Conservation (phyloP, 2,329 filamentous ascomycete genomes). For the Parastagonospora nodorum region DNA sequence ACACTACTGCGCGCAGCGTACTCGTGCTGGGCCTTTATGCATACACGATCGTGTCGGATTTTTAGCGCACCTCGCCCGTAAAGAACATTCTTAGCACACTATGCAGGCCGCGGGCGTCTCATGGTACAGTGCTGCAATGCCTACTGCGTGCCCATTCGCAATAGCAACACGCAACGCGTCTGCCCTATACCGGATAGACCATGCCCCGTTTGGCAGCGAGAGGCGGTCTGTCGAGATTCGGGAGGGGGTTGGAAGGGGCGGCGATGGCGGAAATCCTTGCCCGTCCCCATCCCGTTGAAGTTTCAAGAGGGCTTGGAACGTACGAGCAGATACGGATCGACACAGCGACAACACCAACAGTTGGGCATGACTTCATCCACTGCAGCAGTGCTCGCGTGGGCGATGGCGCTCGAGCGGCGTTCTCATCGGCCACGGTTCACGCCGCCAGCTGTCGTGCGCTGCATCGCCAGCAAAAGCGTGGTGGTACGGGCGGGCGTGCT, state of each 20-base stretch:
- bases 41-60: background rate
- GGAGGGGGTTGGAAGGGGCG: constrained; percentile 20
- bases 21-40: background rate
- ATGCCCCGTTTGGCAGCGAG: constrained; percentile 5
- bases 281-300: constrained; percentile 20
- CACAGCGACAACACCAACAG: constrained; percentile 7
- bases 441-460: too few species aligned
- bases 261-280: constrained; percentile 30
- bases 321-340: constrained; percentile 12
- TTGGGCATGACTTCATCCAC: background rate
- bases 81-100: background rate
- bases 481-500: constrained; percentile 4
- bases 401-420: background rate
- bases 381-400: background rate
- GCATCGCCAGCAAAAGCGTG: background rate
- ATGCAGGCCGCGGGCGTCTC: background rate
- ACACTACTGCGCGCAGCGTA: background rate
- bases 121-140: background rate
- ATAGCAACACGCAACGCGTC: background rate
- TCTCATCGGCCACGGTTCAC: too few species aligned
- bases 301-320: constrained; percentile 20
- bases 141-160: background rate
- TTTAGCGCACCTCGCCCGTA: background rate
- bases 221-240: constrained; percentile 29
- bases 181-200: background rate